Base-by-base conservation (phyloP, 306 rosid genomes). In the Prosopis cineraria region DNA sequence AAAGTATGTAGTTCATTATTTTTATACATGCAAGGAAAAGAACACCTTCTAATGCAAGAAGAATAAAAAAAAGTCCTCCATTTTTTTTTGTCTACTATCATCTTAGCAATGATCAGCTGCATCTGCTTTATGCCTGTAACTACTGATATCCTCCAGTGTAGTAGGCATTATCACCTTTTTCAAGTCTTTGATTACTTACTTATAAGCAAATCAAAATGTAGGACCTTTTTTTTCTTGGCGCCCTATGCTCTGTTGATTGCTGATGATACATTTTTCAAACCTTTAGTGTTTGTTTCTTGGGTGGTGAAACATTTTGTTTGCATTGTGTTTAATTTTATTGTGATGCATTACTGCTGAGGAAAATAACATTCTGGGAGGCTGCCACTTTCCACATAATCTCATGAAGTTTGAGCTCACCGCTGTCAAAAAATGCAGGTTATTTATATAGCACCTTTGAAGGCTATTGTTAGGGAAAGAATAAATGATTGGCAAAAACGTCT, bases 381-480 rank as follows among this genome's bases (percentile, higher is more conserved):
- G 48, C 68, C 37, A 47, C 62, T 62, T 25, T 78, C 39, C 37
- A 44, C 73, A 76, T 80, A 63, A 78, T 83, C 65, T 43, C 60
- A 50, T 76, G 72, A 29, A 53, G 22, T 31, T 39, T 64, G 68
- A 41, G 75, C 53, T 67, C 70, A 59, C 48, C 70, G 22, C 25
- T 55, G 6, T 55, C 19, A 39, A 71, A 43, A 41, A 19, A 65
- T 87, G 79, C 87, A 94, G 98, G 98, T 94, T 74, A 90, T 94
- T 84, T 94, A 94, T 82, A 92, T 94, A 78, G 98, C 98, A 79
- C 98, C 98, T 70, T 81, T 94, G 89, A 94, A 94, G 88, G 97
- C 98, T 68, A 94, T 94, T 88, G 98, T 94, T 63, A 90, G 95
- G 72, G 98, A 94, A 87, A 89, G 98, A 89, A 92, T 94, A 96